Percentiles rank a stretch among this genome's conserved stretches.
These are phyloP conservation scores for Lactifluus hygrophoroides DNA, from an alignment of 768 basidiomycete species.

Conservation along the genomic window DNA sequence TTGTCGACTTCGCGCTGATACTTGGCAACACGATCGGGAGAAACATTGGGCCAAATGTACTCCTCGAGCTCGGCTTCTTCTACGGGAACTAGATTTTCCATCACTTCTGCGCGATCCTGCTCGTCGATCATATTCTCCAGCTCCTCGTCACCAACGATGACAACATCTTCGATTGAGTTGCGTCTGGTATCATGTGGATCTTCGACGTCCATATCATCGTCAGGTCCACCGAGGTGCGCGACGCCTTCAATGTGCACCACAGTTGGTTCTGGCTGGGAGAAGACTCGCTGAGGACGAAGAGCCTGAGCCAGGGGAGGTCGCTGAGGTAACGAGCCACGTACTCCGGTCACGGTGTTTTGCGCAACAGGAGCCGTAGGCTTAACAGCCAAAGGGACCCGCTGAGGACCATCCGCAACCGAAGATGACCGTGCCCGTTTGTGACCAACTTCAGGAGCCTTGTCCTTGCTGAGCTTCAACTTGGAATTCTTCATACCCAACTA, in stretches of 20 bases:
- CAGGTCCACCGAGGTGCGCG: constrained; percentile 1
- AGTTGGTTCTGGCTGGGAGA: constrained; percentile 34
- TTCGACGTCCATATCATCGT: constrained; percentile 58
- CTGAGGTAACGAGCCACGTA: constrained; percentile 19
- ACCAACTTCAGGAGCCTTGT: constrained; percentile 39
- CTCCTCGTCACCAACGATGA: constrained; percentile 44
- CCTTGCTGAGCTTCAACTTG: constrained; percentile 46
- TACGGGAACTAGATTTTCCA: constrained; percentile 32
- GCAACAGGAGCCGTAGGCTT: constrained; percentile 25
- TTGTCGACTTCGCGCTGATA: constrained; percentile 56
- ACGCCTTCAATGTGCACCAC: constrained; percentile 27
- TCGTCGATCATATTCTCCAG: constrained; percentile 57
- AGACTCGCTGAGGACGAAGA: constrained; percentile 33
- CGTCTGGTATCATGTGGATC: constrained; percentile 28
- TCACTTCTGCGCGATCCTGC: constrained; percentile 34
- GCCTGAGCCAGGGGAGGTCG: constrained; percentile 28
- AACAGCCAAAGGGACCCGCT: constrained; percentile 63
- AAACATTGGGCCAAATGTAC: constrained; percentile 62
- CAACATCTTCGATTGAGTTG: constrained; percentile 36
- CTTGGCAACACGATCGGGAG: constrained; percentile 48
- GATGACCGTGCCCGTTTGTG: constrained; percentile 54
- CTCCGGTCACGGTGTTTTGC: constrained; percentile 18
- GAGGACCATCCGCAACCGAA: constrained; percentile 53
- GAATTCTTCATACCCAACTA: constrained; percentile 25
- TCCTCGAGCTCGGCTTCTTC: constrained; percentile 12